Base-by-base conservation (phyloP, 768 basidiomycete species). In the Boletus vermiculosoides region DNA sequence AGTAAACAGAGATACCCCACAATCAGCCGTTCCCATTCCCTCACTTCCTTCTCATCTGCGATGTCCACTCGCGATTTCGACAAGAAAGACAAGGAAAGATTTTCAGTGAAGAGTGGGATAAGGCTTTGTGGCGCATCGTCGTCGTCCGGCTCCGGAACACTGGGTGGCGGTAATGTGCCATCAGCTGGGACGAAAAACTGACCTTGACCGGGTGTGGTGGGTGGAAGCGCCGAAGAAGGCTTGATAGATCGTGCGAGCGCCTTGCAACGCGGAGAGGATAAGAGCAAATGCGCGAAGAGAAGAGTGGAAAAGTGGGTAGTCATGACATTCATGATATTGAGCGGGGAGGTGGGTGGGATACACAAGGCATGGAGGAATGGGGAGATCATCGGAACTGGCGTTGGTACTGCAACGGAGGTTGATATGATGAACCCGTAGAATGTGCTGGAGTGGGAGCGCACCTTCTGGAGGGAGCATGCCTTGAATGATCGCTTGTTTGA, bases 11-110 rank as follows among this genome's bases (percentile, higher is more conserved):
- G 77, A 67, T 98, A 96, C 0, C 87, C 90, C 9, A 92, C 85
- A 65, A 94, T 86, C 46, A 96, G 76, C 56, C 93, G 80, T 59
- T 94, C 93, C 93, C 94, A 98, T 65, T 97, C 95, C 48, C 88
- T 77, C 15, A 83, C 80, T 63, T 95, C 92, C 45, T 79, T 78
- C 39, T 84, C 84, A 62, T 87, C 78, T 12, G 84, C 76, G 13
- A 34, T 8, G 13, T 73, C 68, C 13, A 64, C 64, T 34, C 91
- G 79, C 8, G 83, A 83, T 23, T 88, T 84, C 28, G 88, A 89
- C 45, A 98, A 73, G 62, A 94, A 81, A 2, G 92, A 85, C 54
- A 98, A 78, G 40, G 94, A 92, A 23, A 98, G 76, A 68, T 97
- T 94, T 57, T 98, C 97, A 44, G 87, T 86, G 20, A 98, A 76